Conservation (phyloP, 176 grass and related monocot genomes). For the Bonia amplexicaulis region DNA sequence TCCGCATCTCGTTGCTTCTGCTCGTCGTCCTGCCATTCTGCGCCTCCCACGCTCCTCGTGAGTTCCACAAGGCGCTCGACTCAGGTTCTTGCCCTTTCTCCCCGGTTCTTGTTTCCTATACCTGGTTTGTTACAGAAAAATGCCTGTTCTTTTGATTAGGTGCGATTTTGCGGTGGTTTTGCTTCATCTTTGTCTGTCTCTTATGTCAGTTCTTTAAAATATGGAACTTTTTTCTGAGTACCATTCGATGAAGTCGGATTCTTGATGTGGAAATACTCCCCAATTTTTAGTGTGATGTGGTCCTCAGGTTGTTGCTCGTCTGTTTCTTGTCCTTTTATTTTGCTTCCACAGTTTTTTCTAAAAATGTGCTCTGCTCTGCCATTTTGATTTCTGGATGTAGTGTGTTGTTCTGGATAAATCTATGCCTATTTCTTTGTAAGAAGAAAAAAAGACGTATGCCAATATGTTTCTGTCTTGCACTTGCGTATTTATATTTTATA, state of each 20-base stretch:
- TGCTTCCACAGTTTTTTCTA: not conserved
- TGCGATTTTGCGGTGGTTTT: not conserved
- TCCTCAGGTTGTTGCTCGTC: constrained; percentile 26
- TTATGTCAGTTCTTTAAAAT: not conserved
- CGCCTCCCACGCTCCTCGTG: constrained; percentile 7
- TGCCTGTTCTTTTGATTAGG: not conserved
- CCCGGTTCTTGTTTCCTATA: not conserved
- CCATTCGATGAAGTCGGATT: not conserved
- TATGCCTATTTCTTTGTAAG: not conserved
- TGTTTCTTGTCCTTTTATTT: constrained; percentile 25
- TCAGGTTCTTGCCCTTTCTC: constrained; percentile 26
- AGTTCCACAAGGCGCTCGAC: not conserved
- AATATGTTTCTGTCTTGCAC: not conserved
- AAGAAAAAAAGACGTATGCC: not conserved
- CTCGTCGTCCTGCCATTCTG: constrained; percentile 46
- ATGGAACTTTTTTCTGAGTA: not conserved
- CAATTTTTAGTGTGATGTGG: constrained; percentile 5
- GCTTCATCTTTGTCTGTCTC: not conserved
- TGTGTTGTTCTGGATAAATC: not conserved
- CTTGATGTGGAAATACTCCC: constrained; percentile 18
- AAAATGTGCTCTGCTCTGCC: not conserved
- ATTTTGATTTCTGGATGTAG: not conserved
- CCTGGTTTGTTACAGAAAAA: not conserved
- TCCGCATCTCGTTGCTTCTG: constrained; percentile 34
- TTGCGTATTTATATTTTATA: not conserved